Percentiles rank a stretch among this genome's conserved stretches.
These are phyloP conservation scores for Pseudogymnoascus sp. DNA, from an alignment of 2,329 filamentous ascomycete species.

Conservation along the genomic window DNA sequence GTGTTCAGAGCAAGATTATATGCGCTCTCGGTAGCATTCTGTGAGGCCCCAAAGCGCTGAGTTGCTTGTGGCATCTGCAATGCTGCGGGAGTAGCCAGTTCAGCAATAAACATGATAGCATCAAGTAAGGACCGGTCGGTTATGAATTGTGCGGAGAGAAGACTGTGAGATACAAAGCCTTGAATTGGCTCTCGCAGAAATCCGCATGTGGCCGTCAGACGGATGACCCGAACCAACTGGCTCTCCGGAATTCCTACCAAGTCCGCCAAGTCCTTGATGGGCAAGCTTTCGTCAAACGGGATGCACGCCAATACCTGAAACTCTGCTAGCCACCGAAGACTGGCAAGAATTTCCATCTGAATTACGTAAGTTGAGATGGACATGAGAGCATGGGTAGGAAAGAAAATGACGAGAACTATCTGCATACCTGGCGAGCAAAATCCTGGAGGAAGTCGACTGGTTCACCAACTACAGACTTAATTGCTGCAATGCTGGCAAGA, in stretches of 20 bases:
- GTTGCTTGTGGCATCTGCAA: constrained; percentile 29
- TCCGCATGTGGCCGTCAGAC: constrained; percentile 28
- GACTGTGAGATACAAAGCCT: constrained; percentile 31
- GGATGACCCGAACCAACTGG: constrained; percentile 32
- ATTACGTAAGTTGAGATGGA: not conserved
- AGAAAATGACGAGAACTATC: constrained; percentile 9
- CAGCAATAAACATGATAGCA: constrained; percentile 33
- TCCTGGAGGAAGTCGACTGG: constrained; percentile 24
- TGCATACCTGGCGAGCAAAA: constrained; percentile 20
- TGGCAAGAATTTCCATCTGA: constrained; percentile 29
- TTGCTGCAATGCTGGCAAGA: not conserved
- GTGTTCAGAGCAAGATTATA: constrained; percentile 21
- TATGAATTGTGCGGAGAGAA: constrained; percentile 33
- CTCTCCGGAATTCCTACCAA: constrained; percentile 32
- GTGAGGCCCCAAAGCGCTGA: constrained; percentile 13
- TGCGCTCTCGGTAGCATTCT: constrained; percentile 16
- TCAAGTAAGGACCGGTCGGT: constrained; percentile 30
- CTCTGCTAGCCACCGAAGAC: constrained; percentile 36
- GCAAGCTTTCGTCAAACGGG: constrained; percentile 31
- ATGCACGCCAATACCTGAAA: constrained; percentile 38
- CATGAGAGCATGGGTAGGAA: not conserved
- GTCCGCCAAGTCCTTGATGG: constrained; percentile 35
- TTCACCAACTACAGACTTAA: constrained; percentile 17
- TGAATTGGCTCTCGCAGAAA: constrained; percentile 31
- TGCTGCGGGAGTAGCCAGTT: constrained; percentile 29